Evolutionary conservation across 768 basidiomycete genomes (phyloP).

Genomic region (Steccherinum ochraceum): DNA sequence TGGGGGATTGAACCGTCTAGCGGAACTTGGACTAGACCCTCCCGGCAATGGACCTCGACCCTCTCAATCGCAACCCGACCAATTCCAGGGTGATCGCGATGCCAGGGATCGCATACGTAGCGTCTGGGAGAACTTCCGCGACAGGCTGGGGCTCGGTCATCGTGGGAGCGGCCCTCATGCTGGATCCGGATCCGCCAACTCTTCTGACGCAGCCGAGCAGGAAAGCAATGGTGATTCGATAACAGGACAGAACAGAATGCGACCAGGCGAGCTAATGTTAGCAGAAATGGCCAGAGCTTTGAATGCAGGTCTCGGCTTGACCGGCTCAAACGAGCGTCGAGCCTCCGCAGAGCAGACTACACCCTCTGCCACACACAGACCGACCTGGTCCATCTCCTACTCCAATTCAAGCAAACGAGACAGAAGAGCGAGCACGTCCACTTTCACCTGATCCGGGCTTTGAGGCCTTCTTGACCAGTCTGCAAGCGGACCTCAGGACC

Average conservation of each 20-base stretch:
- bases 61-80: background rate
- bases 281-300: slow-evolving; percentile 80
- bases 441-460: slow-evolving; percentile 61
- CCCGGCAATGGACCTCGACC: slow-evolving; percentile 1
- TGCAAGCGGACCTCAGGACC: slow-evolving; percentile 65
- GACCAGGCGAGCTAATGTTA: slow-evolving; percentile 57
- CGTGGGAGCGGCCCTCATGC: background rate
- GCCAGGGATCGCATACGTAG: slow-evolving; percentile 44
- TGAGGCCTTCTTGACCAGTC: slow-evolving; percentile 73
- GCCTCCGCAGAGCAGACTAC: background rate
- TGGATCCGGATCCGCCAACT: background rate
- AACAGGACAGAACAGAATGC: slow-evolving; percentile 33
- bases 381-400: background rate
- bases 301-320: slow-evolving; percentile 52
- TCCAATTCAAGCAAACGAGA: background rate
- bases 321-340: slow-evolving; percentile 2
- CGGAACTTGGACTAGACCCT: slow-evolving; percentile 14
- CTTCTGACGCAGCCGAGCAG: background rate
- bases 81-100: slow-evolving; percentile 9
- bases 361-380: background rate
- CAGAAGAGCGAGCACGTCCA: slow-evolving; percentile 10
- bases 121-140: slow-evolving; percentile 64
- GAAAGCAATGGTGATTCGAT: background rate
- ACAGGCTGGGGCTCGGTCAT: slow-evolving; percentile 50
- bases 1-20: slow-evolving; percentile 24